Percentiles rank a stretch among this genome's conserved stretches.
These are phyloP conservation scores for Linum usitatissimum DNA, from an alignment of 345 rosid species.

Conservation along the genomic window DNA sequence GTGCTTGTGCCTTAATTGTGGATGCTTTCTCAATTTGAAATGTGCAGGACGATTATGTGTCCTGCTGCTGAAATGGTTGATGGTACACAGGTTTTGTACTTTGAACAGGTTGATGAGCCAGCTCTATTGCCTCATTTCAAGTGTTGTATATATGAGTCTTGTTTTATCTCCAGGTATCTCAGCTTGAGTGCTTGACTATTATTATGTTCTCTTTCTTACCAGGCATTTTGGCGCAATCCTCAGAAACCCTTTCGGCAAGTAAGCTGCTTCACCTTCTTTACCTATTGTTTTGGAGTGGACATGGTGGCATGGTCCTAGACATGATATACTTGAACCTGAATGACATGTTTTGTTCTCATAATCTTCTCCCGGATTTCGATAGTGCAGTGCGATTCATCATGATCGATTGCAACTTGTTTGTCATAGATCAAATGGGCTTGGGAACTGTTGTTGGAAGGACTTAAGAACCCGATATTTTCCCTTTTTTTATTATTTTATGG, in stretches of 20 bases:
- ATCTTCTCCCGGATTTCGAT: background rate
- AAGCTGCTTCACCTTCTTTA: constrained; percentile 3
- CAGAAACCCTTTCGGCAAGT: constrained; percentile 93
- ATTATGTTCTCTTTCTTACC: constrained; percentile 1
- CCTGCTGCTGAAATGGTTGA: constrained; percentile 91
- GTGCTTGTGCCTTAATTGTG: background rate
- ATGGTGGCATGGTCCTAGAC: no score
- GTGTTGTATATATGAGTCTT: constrained; percentile 1
- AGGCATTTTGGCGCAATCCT: constrained; percentile 92
- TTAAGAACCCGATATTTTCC: background rate
- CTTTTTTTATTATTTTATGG: no score
- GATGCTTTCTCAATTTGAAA: background rate
- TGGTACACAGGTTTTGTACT: constrained; percentile 68
- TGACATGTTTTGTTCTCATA: no score
- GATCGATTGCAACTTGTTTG: background rate
- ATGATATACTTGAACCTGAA: background rate
- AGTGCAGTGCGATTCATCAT: background rate
- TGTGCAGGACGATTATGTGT: constrained; percentile 58
- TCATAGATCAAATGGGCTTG: no score
- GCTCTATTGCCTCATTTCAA: background rate
- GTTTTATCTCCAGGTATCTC: background rate
- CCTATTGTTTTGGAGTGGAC: background rate
- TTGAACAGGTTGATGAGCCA: constrained; percentile 48
- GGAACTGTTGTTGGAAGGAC: background rate
- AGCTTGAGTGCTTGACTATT: background rate